Percentiles rank a stretch among this genome's conserved stretches.
Evolutionary conservation across 192 early-diverging fungal species (phyloP).

Genomic region (Diversispora eburnea): DNA sequence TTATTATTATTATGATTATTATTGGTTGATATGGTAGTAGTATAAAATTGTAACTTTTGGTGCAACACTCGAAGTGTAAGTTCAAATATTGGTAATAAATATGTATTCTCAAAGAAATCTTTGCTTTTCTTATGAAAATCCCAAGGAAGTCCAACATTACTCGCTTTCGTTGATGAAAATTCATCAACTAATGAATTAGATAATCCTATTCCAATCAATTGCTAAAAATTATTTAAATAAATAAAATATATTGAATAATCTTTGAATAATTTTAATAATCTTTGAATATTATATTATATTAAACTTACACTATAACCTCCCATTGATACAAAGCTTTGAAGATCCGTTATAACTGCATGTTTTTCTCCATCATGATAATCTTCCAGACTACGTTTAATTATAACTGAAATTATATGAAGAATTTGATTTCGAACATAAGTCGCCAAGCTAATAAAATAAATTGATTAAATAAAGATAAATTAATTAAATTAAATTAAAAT

Average conservation of each 20-base stretch:
- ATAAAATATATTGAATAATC: no score
- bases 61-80: constrained; percentile 48
- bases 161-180: constrained; percentile 57
- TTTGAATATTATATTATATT: neutral
- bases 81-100: constrained; percentile 51
- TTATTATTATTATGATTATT: no score
- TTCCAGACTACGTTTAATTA: constrained; percentile 63
- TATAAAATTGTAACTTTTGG: constrained; percentile 37
- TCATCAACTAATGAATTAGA: constrained; percentile 58
- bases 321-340: constrained; percentile 48
- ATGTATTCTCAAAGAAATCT: constrained; percentile 55
- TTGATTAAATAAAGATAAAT: no score
- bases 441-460: constrained; percentile 34
- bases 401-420: constrained; percentile 55
- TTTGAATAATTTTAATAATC: neutral
- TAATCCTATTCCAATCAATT: constrained; percentile 46
- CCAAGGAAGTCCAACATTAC: constrained; percentile 60
- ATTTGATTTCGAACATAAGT: constrained; percentile 55
- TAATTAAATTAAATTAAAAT: no score
- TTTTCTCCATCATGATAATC: constrained; percentile 52
- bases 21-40: neutral
- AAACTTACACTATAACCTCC: constrained; percentile 36
- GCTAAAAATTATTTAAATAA: neutral
- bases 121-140: constrained; percentile 66
- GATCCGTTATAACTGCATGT: constrained; percentile 51